phyloP scores from a whole-genome alignment of 352 stramenopile species.

The Phytophthora agathidicida region DNA sequence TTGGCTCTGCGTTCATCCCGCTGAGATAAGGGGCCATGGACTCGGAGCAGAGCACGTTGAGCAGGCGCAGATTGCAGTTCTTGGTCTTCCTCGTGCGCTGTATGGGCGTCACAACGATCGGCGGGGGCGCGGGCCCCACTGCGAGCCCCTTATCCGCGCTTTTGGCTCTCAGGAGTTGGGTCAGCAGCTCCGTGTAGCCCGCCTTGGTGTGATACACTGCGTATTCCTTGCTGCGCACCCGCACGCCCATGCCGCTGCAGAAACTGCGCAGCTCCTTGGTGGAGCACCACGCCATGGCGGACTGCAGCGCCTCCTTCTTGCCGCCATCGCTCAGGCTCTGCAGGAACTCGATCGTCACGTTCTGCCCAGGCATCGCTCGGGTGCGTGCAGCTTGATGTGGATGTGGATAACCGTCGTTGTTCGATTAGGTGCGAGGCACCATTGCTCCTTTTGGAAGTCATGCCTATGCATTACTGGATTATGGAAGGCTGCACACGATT shows the following conservation, averaged over 20 bases:
- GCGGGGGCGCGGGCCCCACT: not conserved
- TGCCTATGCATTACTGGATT: too few species aligned
- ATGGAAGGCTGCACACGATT: too few species aligned
- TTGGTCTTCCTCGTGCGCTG: conserved; percentile 25
- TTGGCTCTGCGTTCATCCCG: conserved; percentile 21
- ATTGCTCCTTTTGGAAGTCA: too few species aligned
- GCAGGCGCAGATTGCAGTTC: conserved; percentile 30
- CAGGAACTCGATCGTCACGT: conserved; percentile 24
- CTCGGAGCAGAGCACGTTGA: conserved; percentile 26
- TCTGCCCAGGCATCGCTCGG: conserved; percentile 10
- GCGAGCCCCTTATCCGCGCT: conserved; percentile 11
- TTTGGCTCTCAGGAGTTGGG: conserved; percentile 14
- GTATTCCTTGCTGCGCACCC: conserved; percentile 28
- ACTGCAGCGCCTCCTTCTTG: conserved; percentile 21
- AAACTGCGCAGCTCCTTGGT: conserved; percentile 26
- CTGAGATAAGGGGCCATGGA: conserved; percentile 12
- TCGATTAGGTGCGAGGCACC: conserved; percentile 5
- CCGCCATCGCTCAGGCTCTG: conserved; percentile 22
- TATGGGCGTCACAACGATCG: conserved; percentile 3
- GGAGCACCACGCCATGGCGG: conserved; percentile 23
- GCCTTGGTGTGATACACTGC: conserved; percentile 30
- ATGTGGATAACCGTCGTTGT: not conserved
- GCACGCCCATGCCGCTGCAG: conserved; percentile 21
- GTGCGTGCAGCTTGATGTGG: too few species aligned
- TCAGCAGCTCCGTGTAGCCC: conserved; percentile 24